Conservation (phyloP, 1,139 yeast genomes). For the Sugiyamaella neomexicana region DNA sequence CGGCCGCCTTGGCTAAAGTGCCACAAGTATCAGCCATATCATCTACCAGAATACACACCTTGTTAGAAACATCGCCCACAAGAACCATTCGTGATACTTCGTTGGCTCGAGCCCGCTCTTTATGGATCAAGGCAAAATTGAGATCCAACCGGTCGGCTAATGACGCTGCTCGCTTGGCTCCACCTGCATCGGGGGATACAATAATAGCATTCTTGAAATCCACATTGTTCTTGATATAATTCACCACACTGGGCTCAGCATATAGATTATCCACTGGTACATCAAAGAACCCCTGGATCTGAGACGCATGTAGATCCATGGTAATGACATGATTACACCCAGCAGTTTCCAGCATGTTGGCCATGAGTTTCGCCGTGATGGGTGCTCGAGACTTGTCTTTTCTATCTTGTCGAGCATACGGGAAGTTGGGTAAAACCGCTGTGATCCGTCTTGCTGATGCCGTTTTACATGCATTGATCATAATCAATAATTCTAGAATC, state of each 20-base stretch:
- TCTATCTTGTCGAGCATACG: conserved; percentile 96
- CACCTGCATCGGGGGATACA: conserved; percentile 98
- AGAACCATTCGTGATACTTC: conserved; percentile 94
- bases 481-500: conserved; percentile 80
- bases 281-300: conserved; percentile 94
- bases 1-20: conserved; percentile 94
- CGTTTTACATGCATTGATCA: conserved; percentile 93
- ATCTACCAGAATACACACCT: conserved; percentile 87
- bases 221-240: conserved; percentile 77
- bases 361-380: conserved; percentile 93
- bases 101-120: conserved; percentile 93
- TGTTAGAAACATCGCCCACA: conserved; percentile 90
- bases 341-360: conserved; percentile 91
- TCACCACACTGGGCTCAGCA: conserved; percentile 91
- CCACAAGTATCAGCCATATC: conserved; percentile 99
- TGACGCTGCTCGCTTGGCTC: conserved; percentile 97
- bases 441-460: conserved; percentile 96
- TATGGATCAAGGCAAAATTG: conserved; percentile 94
- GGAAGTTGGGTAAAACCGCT: conserved; percentile 93
- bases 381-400: conserved; percentile 97
- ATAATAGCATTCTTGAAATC: conserved; percentile 71
- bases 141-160: conserved; percentile 89
- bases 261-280: conserved; percentile 95
- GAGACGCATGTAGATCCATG: conserved; percentile 96
- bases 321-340: conserved; percentile 97